Percentiles rank a stretch among this genome's conserved stretches.
Conservation (phyloP, 2,329 filamentous ascomycete genomes). For the Fusarium musae region DNA sequence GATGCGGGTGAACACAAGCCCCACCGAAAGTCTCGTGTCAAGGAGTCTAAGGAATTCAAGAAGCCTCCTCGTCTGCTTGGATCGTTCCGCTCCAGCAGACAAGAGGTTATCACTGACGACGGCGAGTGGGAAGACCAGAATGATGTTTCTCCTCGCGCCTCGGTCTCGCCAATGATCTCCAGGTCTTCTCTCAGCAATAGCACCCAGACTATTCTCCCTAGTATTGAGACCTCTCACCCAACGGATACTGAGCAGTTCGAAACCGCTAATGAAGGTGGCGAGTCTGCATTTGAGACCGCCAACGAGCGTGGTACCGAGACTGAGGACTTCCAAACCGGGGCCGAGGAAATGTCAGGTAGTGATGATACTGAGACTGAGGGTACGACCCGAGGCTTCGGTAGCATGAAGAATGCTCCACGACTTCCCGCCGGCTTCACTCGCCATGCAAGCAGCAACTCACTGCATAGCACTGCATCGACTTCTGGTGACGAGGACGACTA, state of each 20-base stretch:
- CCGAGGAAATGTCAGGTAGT: conserved; percentile 79
- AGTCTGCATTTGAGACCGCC: conserved; percentile 72
- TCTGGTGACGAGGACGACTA: conserved; percentile 78
- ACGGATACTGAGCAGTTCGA: conserved; percentile 77
- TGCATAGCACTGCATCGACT: conserved; percentile 88
- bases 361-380: conserved; percentile 94
- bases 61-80: conserved; percentile 84
- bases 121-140: conserved; percentile 88
- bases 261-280: conserved; percentile 80
- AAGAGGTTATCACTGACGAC: conserved; percentile 83
- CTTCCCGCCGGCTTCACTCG: conserved; percentile 51
- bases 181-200: conserved; percentile 38
- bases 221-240: conserved; percentile 24
- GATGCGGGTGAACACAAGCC: conserved; percentile 57
- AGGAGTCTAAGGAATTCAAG: conserved; percentile 76
- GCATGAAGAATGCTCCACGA: conserved; percentile 55
- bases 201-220: conserved; percentile 33
- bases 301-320: conserved; percentile 89
- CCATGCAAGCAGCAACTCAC: conserved; percentile 71
- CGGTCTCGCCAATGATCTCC: conserved; percentile 31
- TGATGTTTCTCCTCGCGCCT: conserved; percentile 43
- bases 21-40: conserved; percentile 71
- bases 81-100: conserved; percentile 75
- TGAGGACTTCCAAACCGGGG: conserved; percentile 94
- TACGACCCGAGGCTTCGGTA: conserved; percentile 57